phyloP scores from a whole-genome alignment of 805 yeast species.

The Kuraishia piskuri region DNA sequence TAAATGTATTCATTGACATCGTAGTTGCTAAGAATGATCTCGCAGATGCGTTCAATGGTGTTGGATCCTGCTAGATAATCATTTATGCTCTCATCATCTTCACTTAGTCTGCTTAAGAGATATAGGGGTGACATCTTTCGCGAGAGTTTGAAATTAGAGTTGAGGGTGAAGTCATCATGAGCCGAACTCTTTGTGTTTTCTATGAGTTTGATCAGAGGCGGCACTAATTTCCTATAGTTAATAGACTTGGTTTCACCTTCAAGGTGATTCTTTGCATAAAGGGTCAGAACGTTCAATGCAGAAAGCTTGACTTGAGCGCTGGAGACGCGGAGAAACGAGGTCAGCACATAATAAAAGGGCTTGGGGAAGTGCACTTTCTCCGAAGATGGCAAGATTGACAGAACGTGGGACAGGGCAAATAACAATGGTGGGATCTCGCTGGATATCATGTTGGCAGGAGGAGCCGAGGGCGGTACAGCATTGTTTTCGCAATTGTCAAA shows the following conservation, averaged over 20 bases:
- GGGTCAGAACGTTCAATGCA: constrained; percentile 18
- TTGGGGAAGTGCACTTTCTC: constrained; percentile 9
- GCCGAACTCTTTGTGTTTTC: constrained; percentile 11
- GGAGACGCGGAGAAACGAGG: constrained; percentile 16
- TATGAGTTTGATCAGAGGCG: constrained; percentile 15
- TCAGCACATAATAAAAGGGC: constrained; percentile 18
- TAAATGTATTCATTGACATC: constrained; percentile 15
- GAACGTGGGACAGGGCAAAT: constrained; percentile 15
- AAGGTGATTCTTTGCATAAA: constrained; percentile 14
- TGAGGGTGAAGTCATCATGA: constrained; percentile 11
- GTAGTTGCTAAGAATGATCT: constrained; percentile 19
- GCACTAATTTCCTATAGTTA: constrained; percentile 15
- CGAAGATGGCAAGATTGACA: constrained; percentile 4
- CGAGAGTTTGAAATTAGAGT: constrained; percentile 14
- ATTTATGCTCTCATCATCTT: constrained; percentile 23
- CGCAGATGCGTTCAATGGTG: constrained; percentile 22
- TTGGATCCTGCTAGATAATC: constrained; percentile 24
- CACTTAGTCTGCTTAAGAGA: constrained; percentile 23
- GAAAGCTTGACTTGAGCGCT: constrained; percentile 16
- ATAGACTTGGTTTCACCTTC: constrained; percentile 7
- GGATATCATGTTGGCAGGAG: constrained; percentile 11
- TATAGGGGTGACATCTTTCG: constrained; percentile 24
- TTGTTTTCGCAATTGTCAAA: constrained; percentile 10
- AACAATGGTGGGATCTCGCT: constrained; percentile 17
- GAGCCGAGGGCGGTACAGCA: constrained; percentile 12